A percentile compares a stretch with the other conserved stretches of the same genome.
Evolutionary conservation across 1,139 yeast genomes (phyloP).

Genomic region (Magnusiomyces clavatus): DNA sequence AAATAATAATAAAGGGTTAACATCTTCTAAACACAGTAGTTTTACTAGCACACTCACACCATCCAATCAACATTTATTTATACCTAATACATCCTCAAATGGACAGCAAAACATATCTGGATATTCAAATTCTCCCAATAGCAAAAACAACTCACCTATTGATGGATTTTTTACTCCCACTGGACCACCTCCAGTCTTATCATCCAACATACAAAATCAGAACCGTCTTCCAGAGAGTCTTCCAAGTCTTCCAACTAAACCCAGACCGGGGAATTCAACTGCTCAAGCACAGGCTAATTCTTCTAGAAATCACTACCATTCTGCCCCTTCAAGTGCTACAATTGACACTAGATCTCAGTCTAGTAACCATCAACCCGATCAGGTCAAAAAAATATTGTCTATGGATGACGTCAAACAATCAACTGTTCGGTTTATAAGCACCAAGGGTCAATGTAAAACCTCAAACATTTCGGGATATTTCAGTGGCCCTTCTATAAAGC

Average conservation of each 20-base stretch:
- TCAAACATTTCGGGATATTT: constrained; percentile 75
- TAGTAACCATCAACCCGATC: too few species aligned
- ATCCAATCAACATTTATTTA: neutral
- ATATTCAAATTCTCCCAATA: neutral
- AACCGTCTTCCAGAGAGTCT: neutral
- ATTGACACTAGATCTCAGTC: neutral
- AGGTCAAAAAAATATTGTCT: too few species aligned
- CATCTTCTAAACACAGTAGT: constrained; percentile 7
- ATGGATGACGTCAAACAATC: constrained; percentile 27
- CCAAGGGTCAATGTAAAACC: constrained; percentile 56
- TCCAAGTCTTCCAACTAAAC: constrained; percentile 1
- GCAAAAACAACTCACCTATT: neutral
- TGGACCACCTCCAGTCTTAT: neutral
- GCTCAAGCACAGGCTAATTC: neutral
- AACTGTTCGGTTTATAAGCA: constrained; percentile 53
- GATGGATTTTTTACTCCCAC: constrained; percentile 6
- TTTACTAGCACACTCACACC: constrained; percentile 1
- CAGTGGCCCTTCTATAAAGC: constrained; percentile 71
- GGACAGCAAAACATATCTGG: neutral
- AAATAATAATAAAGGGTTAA: too few species aligned
- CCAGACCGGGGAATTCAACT: neutral
- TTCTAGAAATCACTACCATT: neutral
- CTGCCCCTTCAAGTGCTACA: constrained; percentile 3
- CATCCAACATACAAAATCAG: too few species aligned
- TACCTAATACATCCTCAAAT: too few species aligned